Percentiles rank a stretch among this genome's conserved stretches.
These are phyloP conservation scores for Russula compacta DNA, from an alignment of 768 basidiomycete genomes.

Conservation along the genomic window DNA sequence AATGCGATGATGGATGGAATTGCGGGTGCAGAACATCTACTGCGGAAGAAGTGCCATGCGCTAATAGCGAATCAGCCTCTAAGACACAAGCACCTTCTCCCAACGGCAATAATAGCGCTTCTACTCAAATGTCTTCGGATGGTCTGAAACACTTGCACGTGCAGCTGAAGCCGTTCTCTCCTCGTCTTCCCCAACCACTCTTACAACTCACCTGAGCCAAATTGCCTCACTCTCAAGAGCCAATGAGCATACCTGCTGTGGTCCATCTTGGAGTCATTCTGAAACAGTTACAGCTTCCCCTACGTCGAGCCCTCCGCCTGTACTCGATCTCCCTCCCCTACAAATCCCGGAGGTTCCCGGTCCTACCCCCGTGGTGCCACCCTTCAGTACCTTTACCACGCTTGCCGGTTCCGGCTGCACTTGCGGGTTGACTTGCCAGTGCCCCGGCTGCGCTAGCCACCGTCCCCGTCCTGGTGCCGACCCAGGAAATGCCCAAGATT, in stretches of 20 bases:
- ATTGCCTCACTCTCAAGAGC: not conserved
- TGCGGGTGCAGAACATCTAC: slow-evolving; percentile 9
- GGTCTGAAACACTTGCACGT: slow-evolving; percentile 17
- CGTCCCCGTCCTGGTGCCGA: not conserved
- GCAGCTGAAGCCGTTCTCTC: slow-evolving; percentile 16
- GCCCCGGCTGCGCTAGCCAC: slow-evolving; percentile 15
- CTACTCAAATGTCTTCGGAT: not conserved
- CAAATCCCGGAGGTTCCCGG: slow-evolving; percentile 9
- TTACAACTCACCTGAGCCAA: not conserved
- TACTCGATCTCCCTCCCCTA: slow-evolving; percentile 18
- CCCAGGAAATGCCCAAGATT: not conserved
- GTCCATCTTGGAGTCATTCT: not conserved
- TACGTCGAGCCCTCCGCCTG: not conserved
- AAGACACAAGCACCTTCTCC: not conserved
- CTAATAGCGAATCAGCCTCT: slow-evolving; percentile 5
- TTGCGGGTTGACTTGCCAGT: slow-evolving; percentile 19
- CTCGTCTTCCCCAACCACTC: not conserved
- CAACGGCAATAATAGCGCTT: slow-evolving; percentile 7
- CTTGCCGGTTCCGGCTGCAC: slow-evolving; percentile 21
- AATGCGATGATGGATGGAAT: slow-evolving; percentile 14
- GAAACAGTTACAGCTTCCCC: not conserved
- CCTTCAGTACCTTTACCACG: slow-evolving; percentile 20
- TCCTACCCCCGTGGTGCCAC: slow-evolving; percentile 14
- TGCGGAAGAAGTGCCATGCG: not conserved
- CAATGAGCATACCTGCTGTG: not conserved